A percentile compares a stretch with the other conserved stretches of the same genome.
Conservation (phyloP, 805 yeast species). For the Candida koratica region DNA sequence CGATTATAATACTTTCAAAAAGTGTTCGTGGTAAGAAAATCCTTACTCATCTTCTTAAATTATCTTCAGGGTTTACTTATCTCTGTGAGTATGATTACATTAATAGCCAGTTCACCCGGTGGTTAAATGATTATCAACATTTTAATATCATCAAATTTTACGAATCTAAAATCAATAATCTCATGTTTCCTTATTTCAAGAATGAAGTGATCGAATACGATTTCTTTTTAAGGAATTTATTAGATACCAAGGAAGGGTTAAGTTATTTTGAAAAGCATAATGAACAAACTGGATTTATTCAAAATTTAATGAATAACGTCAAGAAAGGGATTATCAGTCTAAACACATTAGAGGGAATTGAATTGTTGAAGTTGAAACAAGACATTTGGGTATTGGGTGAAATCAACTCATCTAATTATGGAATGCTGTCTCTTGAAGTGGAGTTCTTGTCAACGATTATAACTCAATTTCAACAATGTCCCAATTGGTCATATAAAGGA, state of each 20-base stretch:
- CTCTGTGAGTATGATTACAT: slow-evolving; percentile 57
- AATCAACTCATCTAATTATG: slow-evolving; percentile 68
- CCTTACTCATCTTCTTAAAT: slow-evolving; percentile 59
- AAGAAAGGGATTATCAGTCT: slow-evolving; percentile 1
- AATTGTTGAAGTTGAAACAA: slow-evolving; percentile 50
- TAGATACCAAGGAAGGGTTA: slow-evolving; percentile 78
- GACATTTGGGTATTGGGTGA: slow-evolving; percentile 85
- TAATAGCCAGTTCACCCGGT: slow-evolving; percentile 59
- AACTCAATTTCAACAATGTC: slow-evolving; percentile 27
- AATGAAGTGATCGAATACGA: slow-evolving; percentile 2
- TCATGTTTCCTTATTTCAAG: slow-evolving; percentile 24
- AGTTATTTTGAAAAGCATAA: slow-evolving; percentile 37
- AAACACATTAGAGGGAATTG: neutral
- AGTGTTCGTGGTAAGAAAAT: slow-evolving; percentile 38
- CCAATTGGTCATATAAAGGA: slow-evolving; percentile 60
- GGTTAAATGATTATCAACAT: slow-evolving; percentile 50
- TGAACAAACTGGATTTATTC: slow-evolving; percentile 8
- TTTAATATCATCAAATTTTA: slow-evolving; percentile 45
- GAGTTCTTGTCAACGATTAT: slow-evolving; percentile 36
- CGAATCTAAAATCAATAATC: slow-evolving; percentile 35
- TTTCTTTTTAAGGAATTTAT: slow-evolving; percentile 68
- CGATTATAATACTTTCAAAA: slow-evolving; percentile 36
- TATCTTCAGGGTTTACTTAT: slow-evolving; percentile 66
- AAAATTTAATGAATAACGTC: slow-evolving; percentile 9
- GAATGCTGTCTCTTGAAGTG: slow-evolving; percentile 47